Conservation (phyloP, 257 asterid species). For the Solanum ossicruentum region DNA sequence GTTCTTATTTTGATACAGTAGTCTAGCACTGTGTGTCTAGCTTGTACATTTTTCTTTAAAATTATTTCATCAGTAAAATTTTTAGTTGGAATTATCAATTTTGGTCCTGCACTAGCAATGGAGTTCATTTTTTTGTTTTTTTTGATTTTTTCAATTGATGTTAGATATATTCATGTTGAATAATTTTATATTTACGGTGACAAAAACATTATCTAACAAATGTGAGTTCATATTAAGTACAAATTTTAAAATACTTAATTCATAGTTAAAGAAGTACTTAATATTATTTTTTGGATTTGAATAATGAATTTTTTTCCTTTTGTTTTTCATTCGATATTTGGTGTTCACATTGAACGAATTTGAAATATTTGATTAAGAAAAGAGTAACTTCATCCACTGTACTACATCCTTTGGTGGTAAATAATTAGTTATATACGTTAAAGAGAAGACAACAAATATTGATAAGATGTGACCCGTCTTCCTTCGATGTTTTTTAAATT, state of each 20-base stretch:
- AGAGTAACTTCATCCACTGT: fast-evolving
- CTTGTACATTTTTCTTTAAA: slow-evolving; percentile 10
- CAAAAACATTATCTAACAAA: neutral
- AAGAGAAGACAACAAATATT: neutral
- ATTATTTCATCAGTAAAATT: neutral
- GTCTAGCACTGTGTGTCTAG: slow-evolving; percentile 6
- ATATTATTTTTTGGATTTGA: no score
- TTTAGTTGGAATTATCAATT: slow-evolving; percentile 2
- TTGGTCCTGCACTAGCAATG: neutral
- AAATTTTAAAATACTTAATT: no score
- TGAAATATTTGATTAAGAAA: fast-evolving
- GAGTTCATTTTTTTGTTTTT: no score
- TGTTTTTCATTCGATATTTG: no score
- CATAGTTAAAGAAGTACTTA: neutral
- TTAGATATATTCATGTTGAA: neutral
- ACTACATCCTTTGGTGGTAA: no score
- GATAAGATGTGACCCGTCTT: neutral
- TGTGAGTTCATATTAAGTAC: neutral
- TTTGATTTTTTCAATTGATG: neutral
- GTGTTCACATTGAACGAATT: no score
- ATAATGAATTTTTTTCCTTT: no score
- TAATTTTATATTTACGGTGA: neutral
- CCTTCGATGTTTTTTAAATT: neutral
- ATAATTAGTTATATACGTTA: neutral
- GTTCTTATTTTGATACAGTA: slow-evolving; percentile 14